Conservation (phyloP, 345 rosid genomes). For the Hypericum androsaemum region DNA sequence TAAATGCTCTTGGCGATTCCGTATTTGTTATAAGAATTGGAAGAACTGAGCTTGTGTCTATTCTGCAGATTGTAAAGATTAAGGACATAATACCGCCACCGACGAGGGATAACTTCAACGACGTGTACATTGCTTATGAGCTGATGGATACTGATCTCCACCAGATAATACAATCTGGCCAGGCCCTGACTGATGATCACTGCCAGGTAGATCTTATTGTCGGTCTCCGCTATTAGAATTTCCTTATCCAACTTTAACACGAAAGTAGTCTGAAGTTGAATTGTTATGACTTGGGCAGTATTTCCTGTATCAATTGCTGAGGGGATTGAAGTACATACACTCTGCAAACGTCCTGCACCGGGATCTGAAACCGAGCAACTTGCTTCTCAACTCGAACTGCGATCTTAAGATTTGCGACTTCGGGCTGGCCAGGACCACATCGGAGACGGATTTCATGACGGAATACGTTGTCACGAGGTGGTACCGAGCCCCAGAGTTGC, state of each 20-base stretch:
- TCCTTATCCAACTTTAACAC: background rate
- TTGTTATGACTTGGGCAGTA: conserved; percentile 33
- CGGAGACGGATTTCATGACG: conserved; percentile 86
- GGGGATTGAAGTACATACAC: conserved; percentile 77
- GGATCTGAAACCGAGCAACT: conserved; percentile 80
- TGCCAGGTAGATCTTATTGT: conserved; percentile 11
- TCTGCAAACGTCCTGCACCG: conserved; percentile 83
- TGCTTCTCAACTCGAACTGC: conserved; percentile 55
- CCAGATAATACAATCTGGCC: conserved; percentile 14
- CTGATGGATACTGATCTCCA: conserved; percentile 20
- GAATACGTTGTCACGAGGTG: conserved; percentile 74
- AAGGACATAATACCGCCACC: conserved; percentile 21
- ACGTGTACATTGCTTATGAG: conserved; percentile 19
- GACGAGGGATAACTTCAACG: conserved; percentile 10
- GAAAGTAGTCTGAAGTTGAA: background rate
- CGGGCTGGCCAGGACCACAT: conserved; percentile 81
- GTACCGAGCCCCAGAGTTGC: conserved; percentile 75
- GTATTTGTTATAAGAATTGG: too few relatives aligned
- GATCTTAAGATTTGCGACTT: conserved; percentile 78
- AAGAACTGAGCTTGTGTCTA: background rate
- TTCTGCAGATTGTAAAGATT: conserved; percentile 16
- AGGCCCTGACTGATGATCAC: conserved; percentile 17
- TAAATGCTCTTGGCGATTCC: too few relatives aligned
- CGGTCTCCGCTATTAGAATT: background rate
- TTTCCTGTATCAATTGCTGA: conserved; percentile 71